Evolutionary conservation across 2,329 filamentous ascomycete species (phyloP), one percentile per base, ranked within the genome.

Genomic region (Emericellopsis atlantica): DNA sequence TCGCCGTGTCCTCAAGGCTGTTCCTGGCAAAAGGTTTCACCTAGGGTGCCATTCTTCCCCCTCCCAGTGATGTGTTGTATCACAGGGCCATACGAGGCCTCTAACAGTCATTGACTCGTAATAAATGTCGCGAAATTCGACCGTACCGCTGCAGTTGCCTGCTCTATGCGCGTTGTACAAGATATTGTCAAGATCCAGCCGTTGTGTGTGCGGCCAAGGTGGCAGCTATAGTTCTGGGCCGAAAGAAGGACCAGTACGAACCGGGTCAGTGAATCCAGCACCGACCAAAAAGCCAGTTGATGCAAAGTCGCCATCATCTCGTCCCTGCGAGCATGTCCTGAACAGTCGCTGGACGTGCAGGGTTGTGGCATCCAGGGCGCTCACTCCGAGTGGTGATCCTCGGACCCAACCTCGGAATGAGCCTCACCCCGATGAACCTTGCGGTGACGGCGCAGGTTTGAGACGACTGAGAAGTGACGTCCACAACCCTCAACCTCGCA

Each of bases 401-500:
- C 76, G 6, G 76, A 80, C 23, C 75, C 76, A 22, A 74, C 70
- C 48, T 80, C 76, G 3, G 76, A 80, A 37, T 67, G 71, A 9
- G 70, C 62, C 39, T 86, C 82, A 52, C 81, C 58, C 14, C 60
- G 92, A 71, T 98, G 92, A 37, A 96, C 90, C 66, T 96, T 96
- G 57, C 87, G 84, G 65, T 98, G 92, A 53, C 92, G 76, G 48
- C 92, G 81, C 42, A 96, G 69, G 60, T 98, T 98, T 36, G 89
- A 95, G 18, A 96, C 92, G 22, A 96, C 92, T 1, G 90, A 96
- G 62, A 98, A 96, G 55, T 95, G 86, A 52, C 92, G 81, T 32
- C 90, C 90, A 57, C 92, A 98, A 37, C 89, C 89, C 56, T 94
- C 87, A 42, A 95, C 85, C 53, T 95, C 87, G 56, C 92, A 96